Evolutionary conservation across 2,329 filamentous ascomycete species (phyloP).

Genomic region (Dichotomopilus funicola): DNA sequence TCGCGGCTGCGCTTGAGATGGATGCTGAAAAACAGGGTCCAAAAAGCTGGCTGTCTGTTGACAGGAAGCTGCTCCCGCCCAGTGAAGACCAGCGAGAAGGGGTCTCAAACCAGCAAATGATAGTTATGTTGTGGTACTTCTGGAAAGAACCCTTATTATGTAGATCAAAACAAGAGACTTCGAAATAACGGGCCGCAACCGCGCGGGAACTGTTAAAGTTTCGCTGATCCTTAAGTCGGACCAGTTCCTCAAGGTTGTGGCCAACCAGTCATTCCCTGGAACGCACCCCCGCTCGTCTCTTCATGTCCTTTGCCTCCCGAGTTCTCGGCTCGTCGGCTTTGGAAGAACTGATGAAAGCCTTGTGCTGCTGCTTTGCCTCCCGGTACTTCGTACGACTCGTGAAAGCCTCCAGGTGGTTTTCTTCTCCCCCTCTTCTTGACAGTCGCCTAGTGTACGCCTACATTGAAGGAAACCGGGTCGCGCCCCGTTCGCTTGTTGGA

Average conservation of each 20-base stretch:
- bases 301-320: too few relatives aligned
- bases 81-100: not conserved
- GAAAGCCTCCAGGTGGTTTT: too few relatives aligned
- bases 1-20: not conserved
- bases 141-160: too few relatives aligned
- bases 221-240: conserved; percentile 1
- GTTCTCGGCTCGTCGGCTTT: too few relatives aligned
- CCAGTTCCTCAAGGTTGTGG: conserved; percentile 1
- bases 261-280: not conserved
- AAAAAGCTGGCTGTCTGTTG: not conserved
- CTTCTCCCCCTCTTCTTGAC: too few relatives aligned
- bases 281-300: too few relatives aligned
- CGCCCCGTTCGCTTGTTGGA: not conserved
- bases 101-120: not conserved
- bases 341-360: too few relatives aligned
- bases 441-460: not conserved
- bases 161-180: not conserved
- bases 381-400: too few relatives aligned
- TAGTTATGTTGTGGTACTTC: too few relatives aligned
- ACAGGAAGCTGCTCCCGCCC: not conserved
- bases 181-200: not conserved
- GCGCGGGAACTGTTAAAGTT: not conserved
- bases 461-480: not conserved
- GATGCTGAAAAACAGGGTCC: not conserved
- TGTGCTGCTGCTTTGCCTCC: too few relatives aligned